Conservation (phyloP, 306 rosid species). For the Lathyrus sativus region DNA sequence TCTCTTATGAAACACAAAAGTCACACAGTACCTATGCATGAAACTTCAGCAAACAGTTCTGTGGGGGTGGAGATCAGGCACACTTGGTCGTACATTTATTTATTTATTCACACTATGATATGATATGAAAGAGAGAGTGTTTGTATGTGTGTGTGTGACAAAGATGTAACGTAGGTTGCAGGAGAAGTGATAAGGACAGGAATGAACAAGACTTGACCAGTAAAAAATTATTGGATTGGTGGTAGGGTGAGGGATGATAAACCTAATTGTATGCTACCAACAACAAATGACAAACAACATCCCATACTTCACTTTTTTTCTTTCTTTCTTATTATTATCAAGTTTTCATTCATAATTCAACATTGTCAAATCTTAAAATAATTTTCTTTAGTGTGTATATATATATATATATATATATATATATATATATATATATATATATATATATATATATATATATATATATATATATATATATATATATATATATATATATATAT, state of each 20-base stretch:
- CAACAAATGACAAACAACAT: conserved; percentile 9
- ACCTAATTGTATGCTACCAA: neutral
- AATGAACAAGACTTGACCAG: conserved; percentile 46
- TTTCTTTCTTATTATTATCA: too few relatives aligned
- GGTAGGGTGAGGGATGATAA: conserved; percentile 21
- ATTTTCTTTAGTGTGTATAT: too few relatives aligned
- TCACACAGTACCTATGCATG: conserved; percentile 58
- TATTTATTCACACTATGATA: conserved; percentile 51
- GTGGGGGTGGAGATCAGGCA: conserved; percentile 46
- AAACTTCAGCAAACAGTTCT: conserved; percentile 70
- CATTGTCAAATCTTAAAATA: too few relatives aligned
- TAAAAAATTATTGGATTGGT: conserved; percentile 41
- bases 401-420: too few relatives aligned
- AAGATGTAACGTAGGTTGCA: conserved; percentile 65
- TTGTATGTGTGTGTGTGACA: conserved; percentile 56
- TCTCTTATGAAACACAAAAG: conserved; percentile 58
- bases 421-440: too few relatives aligned
- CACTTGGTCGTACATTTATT: conserved; percentile 50
- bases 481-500: too few relatives aligned
- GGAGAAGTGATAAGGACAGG: conserved; percentile 51
- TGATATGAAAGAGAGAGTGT: conserved; percentile 30
- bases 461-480: too few relatives aligned
- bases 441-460: too few relatives aligned
- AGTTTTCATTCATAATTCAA: too few relatives aligned
- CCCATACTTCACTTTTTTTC: too few relatives aligned